Evolutionary conservation across 345 rosid species (phyloP).

Genomic region (Gossypium longicalyx): DNA sequence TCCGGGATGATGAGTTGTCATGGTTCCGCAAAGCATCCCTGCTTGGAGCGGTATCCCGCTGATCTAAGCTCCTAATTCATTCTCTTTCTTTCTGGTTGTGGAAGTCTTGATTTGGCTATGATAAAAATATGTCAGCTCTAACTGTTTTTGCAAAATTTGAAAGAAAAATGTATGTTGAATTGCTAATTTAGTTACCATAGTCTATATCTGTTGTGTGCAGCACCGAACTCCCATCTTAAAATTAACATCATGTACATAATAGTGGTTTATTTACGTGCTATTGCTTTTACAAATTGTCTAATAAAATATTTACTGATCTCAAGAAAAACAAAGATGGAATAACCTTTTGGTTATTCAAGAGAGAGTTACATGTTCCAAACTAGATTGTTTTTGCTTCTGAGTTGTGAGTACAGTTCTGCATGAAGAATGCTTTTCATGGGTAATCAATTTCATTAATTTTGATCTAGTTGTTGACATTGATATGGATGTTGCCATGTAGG

Average conservation of each 20-base stretch:
- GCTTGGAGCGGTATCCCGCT: conserved; percentile 74
- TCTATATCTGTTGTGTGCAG: background rate
- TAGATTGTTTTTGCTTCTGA: background rate
- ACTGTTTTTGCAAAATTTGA: background rate
- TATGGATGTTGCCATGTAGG: conserved; percentile 4
- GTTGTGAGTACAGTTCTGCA: background rate
- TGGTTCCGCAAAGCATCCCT: conserved; percentile 95
- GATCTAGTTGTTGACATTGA: background rate
- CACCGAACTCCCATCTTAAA: background rate
- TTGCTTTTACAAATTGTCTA: background rate
- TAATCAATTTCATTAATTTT: background rate
- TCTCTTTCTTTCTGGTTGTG: background rate
- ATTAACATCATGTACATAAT: background rate
- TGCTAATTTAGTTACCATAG: background rate
- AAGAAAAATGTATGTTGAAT: background rate
- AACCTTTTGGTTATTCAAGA: conserved; percentile 8
- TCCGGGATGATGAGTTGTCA: conserved; percentile 80
- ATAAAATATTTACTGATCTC: background rate
- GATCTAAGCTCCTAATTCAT: conserved; percentile 13
- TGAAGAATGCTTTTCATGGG: background rate
- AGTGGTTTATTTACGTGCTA: background rate
- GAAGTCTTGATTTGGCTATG: background rate
- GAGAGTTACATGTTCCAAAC: background rate
- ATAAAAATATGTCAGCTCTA: background rate
- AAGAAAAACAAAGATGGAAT: background rate